Conservation (phyloP, 2,329 filamentous ascomycete genomes). For the Metarhizium sp. region DNA sequence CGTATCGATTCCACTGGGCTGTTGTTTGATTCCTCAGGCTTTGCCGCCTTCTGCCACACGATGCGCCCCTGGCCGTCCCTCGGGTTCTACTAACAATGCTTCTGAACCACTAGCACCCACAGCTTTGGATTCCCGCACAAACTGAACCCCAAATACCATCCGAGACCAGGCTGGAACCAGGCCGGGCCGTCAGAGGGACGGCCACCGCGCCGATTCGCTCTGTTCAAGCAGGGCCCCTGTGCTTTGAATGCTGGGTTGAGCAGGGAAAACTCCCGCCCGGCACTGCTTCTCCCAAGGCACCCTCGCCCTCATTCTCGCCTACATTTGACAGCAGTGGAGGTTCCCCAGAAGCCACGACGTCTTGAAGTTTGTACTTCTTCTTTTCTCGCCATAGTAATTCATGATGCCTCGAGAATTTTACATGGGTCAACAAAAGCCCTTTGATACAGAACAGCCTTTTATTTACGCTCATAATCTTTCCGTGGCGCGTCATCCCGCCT, state of each 20-base stretch:
- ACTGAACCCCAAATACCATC: constrained; percentile 31
- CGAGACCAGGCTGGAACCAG: constrained; percentile 18
- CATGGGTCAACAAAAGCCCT: neutral
- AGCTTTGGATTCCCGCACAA: constrained; percentile 51
- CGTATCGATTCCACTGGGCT: neutral
- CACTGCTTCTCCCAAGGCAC: neutral
- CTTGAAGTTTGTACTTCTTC: neutral
- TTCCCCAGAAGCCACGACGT: neutral
- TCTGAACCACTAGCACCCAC: constrained; percentile 36
- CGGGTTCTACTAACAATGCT: constrained; percentile 3
- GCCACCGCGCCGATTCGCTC: constrained; percentile 41
- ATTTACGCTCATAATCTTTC: neutral
- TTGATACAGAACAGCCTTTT: neutral
- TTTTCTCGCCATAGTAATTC: neutral
- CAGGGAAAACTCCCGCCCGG: constrained; percentile 6
- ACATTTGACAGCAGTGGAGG: neutral
- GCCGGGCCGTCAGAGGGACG: constrained; percentile 23
- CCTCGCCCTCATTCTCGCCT: neutral
- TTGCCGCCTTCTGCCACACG: neutral
- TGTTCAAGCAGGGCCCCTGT: constrained; percentile 47
- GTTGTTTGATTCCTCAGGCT: neutral
- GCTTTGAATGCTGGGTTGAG: constrained; percentile 60
- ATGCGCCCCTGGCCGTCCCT: neutral
- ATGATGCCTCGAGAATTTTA: neutral
- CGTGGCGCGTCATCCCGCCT: neutral